Base-by-base conservation (phyloP, 257 asterid genomes). In the Mitragyna speciosa region DNA sequence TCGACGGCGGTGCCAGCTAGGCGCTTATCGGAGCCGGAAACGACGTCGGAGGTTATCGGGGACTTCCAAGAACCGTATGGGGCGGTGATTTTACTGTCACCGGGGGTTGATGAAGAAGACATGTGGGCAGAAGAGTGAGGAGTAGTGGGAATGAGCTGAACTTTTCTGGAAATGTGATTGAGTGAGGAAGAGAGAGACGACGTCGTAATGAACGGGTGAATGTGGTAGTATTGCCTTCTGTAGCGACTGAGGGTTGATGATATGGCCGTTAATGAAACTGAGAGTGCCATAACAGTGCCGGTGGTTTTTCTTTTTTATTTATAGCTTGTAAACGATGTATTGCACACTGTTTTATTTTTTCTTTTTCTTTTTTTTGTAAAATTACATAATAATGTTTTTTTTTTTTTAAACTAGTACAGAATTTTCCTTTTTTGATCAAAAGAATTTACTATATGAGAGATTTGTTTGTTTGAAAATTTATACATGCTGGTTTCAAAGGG, bases 31-130 rank as follows among this genome's bases (percentile, higher is more conserved):
- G 98, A 85, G 58, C 95, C 97, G 49, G 99, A 90, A 65, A 91
- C 97, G 41, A 93, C 45, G 82, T 92, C 97, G 45, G 99, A 86
- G 22, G 98, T 92, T 87, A 95, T 91, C 22, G 97, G 96, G 39
- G 99, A 95, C 88, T 89, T 93, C 99, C 99, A 95, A 0, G 99
- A 93, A 77, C 99, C 99, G 52, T 91, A 95, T 5, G 98, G 96
- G 48, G 96, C 89, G 65, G 89, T 87, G 82, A 86, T 87, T 86
- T 75, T 77, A 33, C 8, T 28, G 14, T 45, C 70, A 22, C 78
- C 48, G 14, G 28, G 73, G 70, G 77, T 33, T 64, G 72, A 26
- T n/a, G 83, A 85, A 20, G 81, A 79, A 20, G 81, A 79, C 89
- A 85, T 85, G 70, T 79, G 65, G 33, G 51, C 48, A 64, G 73